These are phyloP conservation scores for Colletotrichum truncatum DNA, from an alignment of 2,329 filamentous ascomycete genomes.

Conservation along the genomic window DNA sequence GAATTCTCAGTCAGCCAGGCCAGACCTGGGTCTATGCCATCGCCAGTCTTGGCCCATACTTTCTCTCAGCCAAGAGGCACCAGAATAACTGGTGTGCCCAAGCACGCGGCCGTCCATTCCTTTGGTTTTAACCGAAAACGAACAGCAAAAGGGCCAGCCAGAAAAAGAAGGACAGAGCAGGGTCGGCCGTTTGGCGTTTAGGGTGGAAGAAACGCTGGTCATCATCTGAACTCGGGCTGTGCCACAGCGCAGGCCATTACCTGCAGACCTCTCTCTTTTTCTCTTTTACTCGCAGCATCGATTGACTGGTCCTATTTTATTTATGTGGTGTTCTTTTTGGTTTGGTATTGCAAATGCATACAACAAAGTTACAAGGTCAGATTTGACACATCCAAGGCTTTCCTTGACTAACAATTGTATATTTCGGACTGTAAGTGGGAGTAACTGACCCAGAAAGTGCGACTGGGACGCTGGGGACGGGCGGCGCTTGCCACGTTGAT, in stretches of 20 bases:
- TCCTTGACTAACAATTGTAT: not conserved
- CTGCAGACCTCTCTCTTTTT: constrained; percentile 9
- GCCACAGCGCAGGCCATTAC: constrained; percentile 1
- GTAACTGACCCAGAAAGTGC: too few relatives aligned
- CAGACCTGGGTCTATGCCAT: not conserved
- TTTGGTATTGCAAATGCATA: too few relatives aligned
- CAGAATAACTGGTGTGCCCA: not conserved
- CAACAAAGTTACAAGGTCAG: too few relatives aligned
- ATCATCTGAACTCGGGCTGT: constrained; percentile 14
- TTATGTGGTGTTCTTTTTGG: too few relatives aligned
- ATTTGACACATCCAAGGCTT: not conserved
- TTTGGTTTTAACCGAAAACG: not conserved
- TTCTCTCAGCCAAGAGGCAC: not conserved
- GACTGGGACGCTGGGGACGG: not conserved
- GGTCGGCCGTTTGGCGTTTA: not conserved
- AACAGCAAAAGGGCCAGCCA: not conserved
- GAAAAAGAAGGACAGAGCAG: not conserved
- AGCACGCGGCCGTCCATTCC: not conserved
- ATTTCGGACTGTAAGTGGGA: not conserved
- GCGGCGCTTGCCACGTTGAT: not conserved
- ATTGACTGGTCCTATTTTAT: too few relatives aligned
- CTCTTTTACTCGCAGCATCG: too few relatives aligned
- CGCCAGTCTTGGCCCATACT: not conserved
- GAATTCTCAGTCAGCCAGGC: not conserved
- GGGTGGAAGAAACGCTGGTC: not conserved